Conservation (phyloP, 768 basidiomycete species). For the Thelephora aurantiotincta region DNA sequence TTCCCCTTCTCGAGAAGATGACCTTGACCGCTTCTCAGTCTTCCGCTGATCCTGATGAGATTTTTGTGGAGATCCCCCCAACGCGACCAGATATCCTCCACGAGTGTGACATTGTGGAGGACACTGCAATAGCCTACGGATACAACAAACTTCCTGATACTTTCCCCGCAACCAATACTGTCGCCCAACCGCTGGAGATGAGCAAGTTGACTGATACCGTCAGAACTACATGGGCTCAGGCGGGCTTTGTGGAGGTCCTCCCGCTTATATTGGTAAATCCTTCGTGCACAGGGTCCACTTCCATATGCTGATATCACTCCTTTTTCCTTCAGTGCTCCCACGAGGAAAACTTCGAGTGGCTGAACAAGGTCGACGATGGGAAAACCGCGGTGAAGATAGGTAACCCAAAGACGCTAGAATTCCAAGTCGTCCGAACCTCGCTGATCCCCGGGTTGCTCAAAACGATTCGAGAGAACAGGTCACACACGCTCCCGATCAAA, state of each 20-base stretch:
- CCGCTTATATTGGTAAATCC: constrained; percentile 78
- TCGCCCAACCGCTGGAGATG: constrained; percentile 82
- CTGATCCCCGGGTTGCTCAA: constrained; percentile 93
- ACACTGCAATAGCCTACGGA: constrained; percentile 93
- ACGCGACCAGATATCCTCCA: constrained; percentile 98
- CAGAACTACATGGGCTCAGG: constrained; percentile 81
- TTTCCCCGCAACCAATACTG: constrained; percentile 89
- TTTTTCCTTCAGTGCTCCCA: constrained; percentile 67
- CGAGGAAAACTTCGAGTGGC: constrained; percentile 93
- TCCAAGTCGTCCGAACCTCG: constrained; percentile 95
- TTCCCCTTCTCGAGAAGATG: constrained; percentile 73
- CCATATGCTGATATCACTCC: not conserved
- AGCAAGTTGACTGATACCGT: constrained; percentile 85
- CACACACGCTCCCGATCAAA: constrained; percentile 81
- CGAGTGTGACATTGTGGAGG: constrained; percentile 97
- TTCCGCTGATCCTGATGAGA: constrained; percentile 41
- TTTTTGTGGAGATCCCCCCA: constrained; percentile 71
- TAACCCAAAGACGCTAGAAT: constrained; percentile 95
- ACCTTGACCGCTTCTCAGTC: constrained; percentile 47
- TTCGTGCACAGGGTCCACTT: not conserved
- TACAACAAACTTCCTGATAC: constrained; percentile 91
- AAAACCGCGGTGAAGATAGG: constrained; percentile 79
- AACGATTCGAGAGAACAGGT: constrained; percentile 92
- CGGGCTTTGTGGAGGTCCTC: constrained; percentile 92
- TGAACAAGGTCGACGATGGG: constrained; percentile 78